These are phyloP conservation scores for Phytopythium mirpurense DNA, from an alignment of 352 stramenopile genomes.

Conservation along the genomic window DNA sequence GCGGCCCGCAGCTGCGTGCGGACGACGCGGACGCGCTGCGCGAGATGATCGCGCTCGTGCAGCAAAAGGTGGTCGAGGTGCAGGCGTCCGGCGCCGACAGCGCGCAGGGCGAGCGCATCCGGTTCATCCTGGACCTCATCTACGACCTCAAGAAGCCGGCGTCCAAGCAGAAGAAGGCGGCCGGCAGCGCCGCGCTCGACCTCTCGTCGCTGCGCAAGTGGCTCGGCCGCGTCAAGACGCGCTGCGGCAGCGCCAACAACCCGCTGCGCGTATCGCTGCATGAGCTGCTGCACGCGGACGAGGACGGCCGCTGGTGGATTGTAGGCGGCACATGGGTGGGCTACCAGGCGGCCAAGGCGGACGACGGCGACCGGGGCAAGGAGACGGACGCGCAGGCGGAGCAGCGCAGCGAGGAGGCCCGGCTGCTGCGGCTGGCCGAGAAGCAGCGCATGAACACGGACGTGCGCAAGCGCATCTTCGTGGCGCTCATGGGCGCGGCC, in stretches of 20 bases:
- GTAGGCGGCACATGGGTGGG: slow-evolving; percentile 93
- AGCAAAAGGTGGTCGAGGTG: slow-evolving; percentile 59
- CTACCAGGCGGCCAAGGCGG: slow-evolving; percentile 35
- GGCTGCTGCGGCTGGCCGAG: slow-evolving; percentile 87
- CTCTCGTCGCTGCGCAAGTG: slow-evolving; percentile 88
- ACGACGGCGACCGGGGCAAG: slow-evolving; percentile 15
- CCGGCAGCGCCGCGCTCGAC: slow-evolving; percentile 40
- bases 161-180: slow-evolving; percentile 88
- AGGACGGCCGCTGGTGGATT: slow-evolving; percentile 95
- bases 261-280: slow-evolving; percentile 67
- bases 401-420: slow-evolving; percentile 41
- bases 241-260: slow-evolving; percentile 73
- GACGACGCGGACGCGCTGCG: slow-evolving; percentile 83
- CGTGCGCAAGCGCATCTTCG: slow-evolving; percentile 93
- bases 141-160: slow-evolving; percentile 93
- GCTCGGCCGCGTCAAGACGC: slow-evolving; percentile 93
- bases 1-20: slow-evolving; percentile 73
- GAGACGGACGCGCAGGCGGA: slow-evolving; percentile 10
- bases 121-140: slow-evolving; percentile 94
- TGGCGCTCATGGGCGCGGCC: slow-evolving; percentile 94
- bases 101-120: slow-evolving; percentile 54
- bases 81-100: slow-evolving; percentile 21
- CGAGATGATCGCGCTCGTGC: slow-evolving; percentile 80
- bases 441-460: slow-evolving; percentile 98
- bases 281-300: slow-evolving; percentile 69